Evolutionary conservation across 179 eudicot species (phyloP).

Genomic region (Gypsophila paniculata): DNA sequence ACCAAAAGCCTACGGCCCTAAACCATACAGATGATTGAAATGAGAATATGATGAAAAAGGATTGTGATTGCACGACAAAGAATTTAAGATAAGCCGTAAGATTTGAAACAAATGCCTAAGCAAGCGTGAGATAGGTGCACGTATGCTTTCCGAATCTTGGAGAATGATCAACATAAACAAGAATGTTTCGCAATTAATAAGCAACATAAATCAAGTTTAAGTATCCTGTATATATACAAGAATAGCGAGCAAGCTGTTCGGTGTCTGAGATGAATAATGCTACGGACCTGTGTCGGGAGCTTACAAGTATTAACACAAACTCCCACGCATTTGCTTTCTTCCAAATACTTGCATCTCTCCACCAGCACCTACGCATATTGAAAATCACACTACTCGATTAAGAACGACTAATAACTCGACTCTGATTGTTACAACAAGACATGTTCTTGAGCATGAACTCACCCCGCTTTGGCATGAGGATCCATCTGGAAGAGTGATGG

Average conservation of each 20-base stretch:
- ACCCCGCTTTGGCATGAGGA: slow-evolving; percentile 73
- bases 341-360: slow-evolving; percentile 91
- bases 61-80: too few relatives aligned
- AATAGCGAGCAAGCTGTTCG: too few relatives aligned
- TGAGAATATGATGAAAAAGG: too few relatives aligned
- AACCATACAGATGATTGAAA: too few relatives aligned
- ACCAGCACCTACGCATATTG: slow-evolving; percentile 59
- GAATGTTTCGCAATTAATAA: not conserved
- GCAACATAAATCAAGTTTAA: not conserved
- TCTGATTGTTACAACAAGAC: not conserved
- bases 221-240: too few relatives aligned
- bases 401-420: not conserved
- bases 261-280: too few relatives aligned
- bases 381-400: slow-evolving; percentile 3
- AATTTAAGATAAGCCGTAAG: too few relatives aligned
- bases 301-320: slow-evolving; percentile 89
- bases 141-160: too few relatives aligned
- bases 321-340: slow-evolving; percentile 94
- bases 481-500: slow-evolving; percentile 69
- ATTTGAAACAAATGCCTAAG: too few relatives aligned
- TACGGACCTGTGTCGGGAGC: slow-evolving; percentile 84
- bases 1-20: too few relatives aligned
- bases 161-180: not conserved
- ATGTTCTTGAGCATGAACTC: slow-evolving; percentile 4
- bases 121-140: too few relatives aligned